Conservation (phyloP, 441 rosid genomes). For the Adansonia madagascariensis region DNA sequence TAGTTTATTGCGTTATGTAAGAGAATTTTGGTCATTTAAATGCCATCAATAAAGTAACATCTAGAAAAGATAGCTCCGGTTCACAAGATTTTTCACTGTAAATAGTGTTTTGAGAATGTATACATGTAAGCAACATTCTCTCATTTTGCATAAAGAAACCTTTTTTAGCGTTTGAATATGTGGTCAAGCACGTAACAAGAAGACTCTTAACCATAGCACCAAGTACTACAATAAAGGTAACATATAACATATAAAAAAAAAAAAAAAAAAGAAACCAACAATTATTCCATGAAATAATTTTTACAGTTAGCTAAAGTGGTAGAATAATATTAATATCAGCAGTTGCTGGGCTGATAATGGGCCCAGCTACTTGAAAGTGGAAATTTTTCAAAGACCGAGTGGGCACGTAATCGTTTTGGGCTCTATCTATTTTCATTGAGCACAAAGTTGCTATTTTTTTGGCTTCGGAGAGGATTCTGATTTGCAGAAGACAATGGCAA, state of each 20-base stretch:
- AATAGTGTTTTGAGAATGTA: background rate
- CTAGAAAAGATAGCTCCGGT: background rate
- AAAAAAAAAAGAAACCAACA: no score
- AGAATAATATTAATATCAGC: background rate
- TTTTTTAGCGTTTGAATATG: no score
- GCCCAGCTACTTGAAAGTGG: background rate
- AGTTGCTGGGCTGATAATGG: slow-evolving; percentile 14
- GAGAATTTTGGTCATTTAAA: background rate
- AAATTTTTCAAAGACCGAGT: background rate
- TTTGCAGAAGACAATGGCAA: slow-evolving; percentile 19
- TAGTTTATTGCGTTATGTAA: background rate
- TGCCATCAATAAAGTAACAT: background rate
- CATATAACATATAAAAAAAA: no score
- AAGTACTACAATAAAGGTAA: no score
- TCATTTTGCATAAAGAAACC: no score
- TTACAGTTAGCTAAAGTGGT: no score
- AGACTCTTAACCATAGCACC: no score
- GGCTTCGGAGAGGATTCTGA: background rate
- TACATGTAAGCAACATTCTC: no score
- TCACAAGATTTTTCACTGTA: no score
- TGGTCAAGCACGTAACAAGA: no score
- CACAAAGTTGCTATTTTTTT: background rate
- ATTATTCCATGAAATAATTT: no score
- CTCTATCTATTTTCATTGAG: background rate
- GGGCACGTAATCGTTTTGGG: background rate